Base-by-base conservation (phyloP, 306 rosid species). In the Castanea sativa region DNA sequence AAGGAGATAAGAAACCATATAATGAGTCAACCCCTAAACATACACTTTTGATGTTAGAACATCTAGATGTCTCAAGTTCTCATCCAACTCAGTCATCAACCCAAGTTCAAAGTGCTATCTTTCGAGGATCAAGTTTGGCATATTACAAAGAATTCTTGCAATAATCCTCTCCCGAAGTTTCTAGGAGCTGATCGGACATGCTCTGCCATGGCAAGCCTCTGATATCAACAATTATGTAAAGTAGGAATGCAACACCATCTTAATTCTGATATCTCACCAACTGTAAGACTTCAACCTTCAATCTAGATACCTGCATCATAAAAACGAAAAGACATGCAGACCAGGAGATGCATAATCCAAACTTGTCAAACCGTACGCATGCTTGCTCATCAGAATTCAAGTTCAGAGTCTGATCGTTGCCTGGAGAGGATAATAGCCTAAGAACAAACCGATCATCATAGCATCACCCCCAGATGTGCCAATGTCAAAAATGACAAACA, bases 61-160 rank as follows among this genome's bases (percentile, higher is more conserved):
- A 64, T 25, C 30, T 30, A 49, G 63, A 77, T 78, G 71, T 63
- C 69, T 58, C 38, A 13, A 61, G 75, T 53, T 57, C 76, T 68
- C 57, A 21, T 55, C 74, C 53, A 82, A 71, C 35, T 68, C 75
- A 81, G 57, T 77, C 78, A 65, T 32, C 43, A 78, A 35, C 69
- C 51, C 76, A 53, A 49, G 32, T 35, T 75, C 41, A 74, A 55
- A n/a, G 51, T 32, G 49, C 49, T 25, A 72, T 71, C 56, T 13
- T 77, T 70, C 33, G 51, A 64, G 65, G 32, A 3, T 25, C 43
- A 78, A 25, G 57, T 55, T 53, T 59, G 61, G 61, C 76, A 82
- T 82, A 82, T 71, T 74, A 71, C 71, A 80, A 59, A 78, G 27
- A 73, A 58, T 27, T 65, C 72, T 25, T 60, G 79, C 65, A 82